Evolutionary conservation across 2,329 filamentous ascomycete genomes (phyloP).

Genomic region (Fusarium acutatum): DNA sequence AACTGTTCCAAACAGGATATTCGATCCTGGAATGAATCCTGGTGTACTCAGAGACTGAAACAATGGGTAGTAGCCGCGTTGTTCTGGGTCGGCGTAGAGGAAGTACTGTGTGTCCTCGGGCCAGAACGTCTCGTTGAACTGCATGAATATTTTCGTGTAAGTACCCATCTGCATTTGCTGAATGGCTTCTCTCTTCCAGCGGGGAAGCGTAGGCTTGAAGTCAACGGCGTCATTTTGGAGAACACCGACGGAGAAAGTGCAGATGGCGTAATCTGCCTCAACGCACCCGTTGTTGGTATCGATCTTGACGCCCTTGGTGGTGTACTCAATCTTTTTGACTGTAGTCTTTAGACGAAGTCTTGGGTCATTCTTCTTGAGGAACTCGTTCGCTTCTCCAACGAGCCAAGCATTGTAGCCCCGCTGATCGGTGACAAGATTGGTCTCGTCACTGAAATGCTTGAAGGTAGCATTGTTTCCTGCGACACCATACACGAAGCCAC

Average conservation of each 20-base stretch:
- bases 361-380: slow-evolving; percentile 62
- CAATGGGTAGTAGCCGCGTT: slow-evolving; percentile 60
- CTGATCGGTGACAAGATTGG: slow-evolving; percentile 68
- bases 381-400: slow-evolving; percentile 65
- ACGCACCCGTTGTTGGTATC: slow-evolving; percentile 64
- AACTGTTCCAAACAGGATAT: slow-evolving; percentile 70
- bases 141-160: slow-evolving; percentile 77
- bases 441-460: slow-evolving; percentile 67
- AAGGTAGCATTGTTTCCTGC: slow-evolving; percentile 69
- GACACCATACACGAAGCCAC: slow-evolving; percentile 63
- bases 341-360: slow-evolving; percentile 67
- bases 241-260: slow-evolving; percentile 74
- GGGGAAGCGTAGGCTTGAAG: slow-evolving; percentile 67
- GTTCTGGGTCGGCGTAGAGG: slow-evolving; percentile 53
- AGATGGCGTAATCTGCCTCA: slow-evolving; percentile 69
- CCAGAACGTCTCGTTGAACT: slow-evolving; percentile 75
- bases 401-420: slow-evolving; percentile 66
- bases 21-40: slow-evolving; percentile 67
- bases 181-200: slow-evolving; percentile 71
- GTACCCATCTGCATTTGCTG: slow-evolving; percentile 69
- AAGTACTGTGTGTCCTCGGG: slow-evolving; percentile 53
- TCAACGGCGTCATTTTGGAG: slow-evolving; percentile 67
- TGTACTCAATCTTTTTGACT: slow-evolving; percentile 64
- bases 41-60: slow-evolving; percentile 69
- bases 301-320: slow-evolving; percentile 60